Evolutionary conservation across 306 rosid genomes (phyloP).

Genomic region (Cucurbita ficifolia): DNA sequence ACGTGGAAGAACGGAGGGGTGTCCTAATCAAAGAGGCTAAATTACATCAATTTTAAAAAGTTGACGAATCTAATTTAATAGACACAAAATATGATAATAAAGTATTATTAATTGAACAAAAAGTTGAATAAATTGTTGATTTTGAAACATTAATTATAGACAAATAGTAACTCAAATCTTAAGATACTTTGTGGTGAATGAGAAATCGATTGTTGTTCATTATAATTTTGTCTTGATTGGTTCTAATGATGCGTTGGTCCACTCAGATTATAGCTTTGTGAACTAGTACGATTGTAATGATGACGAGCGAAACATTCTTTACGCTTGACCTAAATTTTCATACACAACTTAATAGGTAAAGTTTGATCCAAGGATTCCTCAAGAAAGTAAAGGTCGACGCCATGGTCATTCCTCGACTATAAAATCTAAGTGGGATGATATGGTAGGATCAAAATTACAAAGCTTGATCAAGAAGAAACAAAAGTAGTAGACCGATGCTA

Average conservation of each 20-base stretch:
- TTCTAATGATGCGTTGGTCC: conserved; percentile 55
- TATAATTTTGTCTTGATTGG: conserved; percentile 37
- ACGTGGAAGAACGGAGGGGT: background rate
- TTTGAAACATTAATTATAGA: background rate
- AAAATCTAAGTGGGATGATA: too few relatives aligned
- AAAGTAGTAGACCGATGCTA: too few relatives aligned
- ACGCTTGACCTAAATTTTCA: conserved; percentile 79
- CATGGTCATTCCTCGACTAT: too few relatives aligned
- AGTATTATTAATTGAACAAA: background rate
- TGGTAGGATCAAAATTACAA: too few relatives aligned
- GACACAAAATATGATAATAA: background rate
- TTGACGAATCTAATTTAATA: too few relatives aligned
- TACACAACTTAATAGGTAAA: conserved; percentile 11
- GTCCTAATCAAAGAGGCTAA: background rate
- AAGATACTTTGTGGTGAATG: background rate
- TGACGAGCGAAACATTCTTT: background rate
- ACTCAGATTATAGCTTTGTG: conserved; percentile 56
- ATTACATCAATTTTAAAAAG: background rate
- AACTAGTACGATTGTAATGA: conserved; percentile 21
- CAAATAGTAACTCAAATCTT: background rate
- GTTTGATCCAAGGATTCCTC: too few relatives aligned
- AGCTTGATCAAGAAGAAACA: too few relatives aligned
- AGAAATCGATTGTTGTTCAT: conserved; percentile 3
- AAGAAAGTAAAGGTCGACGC: too few relatives aligned
- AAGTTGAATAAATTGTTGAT: background rate